Percentiles rank a stretch among this genome's conserved stretches.
Evolutionary conservation across 768 basidiomycete genomes (phyloP).

Genomic region (Scleroderma bovista): DNA sequence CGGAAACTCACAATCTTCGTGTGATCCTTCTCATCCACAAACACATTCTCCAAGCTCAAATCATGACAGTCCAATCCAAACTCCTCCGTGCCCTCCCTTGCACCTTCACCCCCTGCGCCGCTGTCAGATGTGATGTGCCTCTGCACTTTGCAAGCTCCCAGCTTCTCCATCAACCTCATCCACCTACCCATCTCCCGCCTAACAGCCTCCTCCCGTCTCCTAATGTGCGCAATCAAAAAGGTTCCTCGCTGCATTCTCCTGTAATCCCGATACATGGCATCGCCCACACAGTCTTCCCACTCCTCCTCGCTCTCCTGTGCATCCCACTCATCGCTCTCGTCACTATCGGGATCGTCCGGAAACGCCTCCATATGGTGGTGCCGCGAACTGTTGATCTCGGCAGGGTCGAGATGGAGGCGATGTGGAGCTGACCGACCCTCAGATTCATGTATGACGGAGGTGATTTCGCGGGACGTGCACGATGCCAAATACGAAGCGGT

Average conservation of each 20-base stretch:
- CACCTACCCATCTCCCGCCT: conserved; percentile 69
- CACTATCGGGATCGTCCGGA: conserved; percentile 60
- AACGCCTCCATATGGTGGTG: conserved; percentile 66
- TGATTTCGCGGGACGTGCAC: conserved; percentile 66
- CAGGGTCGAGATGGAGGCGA: conserved; percentile 73
- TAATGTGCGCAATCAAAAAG: conserved; percentile 68
- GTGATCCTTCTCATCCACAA: conserved; percentile 66
- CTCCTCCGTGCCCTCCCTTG: conserved; percentile 40
- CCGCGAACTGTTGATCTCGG: conserved; percentile 64
- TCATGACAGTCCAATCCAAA: conserved; percentile 86
- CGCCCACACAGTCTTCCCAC: conserved; percentile 67
- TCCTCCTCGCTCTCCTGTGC: conserved; percentile 76
- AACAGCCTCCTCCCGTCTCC: conserved; percentile 56
- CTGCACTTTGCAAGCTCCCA: conserved; percentile 33
- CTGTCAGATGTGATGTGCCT: conserved; percentile 1
- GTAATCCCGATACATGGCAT: conserved; percentile 79
- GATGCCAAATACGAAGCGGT: conserved; percentile 56
- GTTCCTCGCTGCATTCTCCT: conserved; percentile 75
- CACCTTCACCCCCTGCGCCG: too few relatives aligned
- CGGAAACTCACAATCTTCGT: conserved; percentile 59
- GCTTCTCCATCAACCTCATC: conserved; percentile 59
- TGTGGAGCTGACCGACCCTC: conserved; percentile 76
- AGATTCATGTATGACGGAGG: conserved; percentile 69
- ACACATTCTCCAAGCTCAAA: conserved; percentile 78
- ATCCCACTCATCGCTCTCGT: conserved; percentile 76